Percentiles rank a stretch among this genome's conserved stretches.
These are phyloP conservation scores for Trametes polyzona DNA, from an alignment of 1,284 basidiomycete species.

Conservation along the genomic window DNA sequence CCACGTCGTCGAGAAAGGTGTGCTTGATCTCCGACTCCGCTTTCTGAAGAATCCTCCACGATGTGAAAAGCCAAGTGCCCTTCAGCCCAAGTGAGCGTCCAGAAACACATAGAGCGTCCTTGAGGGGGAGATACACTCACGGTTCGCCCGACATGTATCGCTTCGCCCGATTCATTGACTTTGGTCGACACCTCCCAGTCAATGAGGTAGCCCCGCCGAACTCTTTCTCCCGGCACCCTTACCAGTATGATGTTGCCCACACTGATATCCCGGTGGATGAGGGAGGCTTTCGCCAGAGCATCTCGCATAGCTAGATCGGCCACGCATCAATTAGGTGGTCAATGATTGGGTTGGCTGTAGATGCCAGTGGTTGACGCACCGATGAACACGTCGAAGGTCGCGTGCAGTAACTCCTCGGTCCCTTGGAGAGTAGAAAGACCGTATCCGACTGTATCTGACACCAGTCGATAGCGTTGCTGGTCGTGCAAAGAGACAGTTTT, in stretches of 20 bases:
- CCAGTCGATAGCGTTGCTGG: slow-evolving; percentile 6
- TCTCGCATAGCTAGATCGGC: slow-evolving; percentile 15
- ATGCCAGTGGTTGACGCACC: not conserved
- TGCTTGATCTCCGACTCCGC: not conserved
- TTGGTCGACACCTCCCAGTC: slow-evolving; percentile 16
- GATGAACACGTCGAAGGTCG: slow-evolving; percentile 11
- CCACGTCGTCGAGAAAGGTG: slow-evolving; percentile 18
- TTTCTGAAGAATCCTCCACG: not conserved
- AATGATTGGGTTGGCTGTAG: not conserved
- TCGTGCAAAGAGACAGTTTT: not conserved
- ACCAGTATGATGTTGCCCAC: slow-evolving; percentile 18
- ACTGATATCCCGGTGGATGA: slow-evolving; percentile 18
- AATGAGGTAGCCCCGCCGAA: slow-evolving; percentile 15
- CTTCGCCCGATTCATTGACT: not conserved
- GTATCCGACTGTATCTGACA: slow-evolving; percentile 9
- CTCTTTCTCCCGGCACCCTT: not conserved
- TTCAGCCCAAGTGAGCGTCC: not conserved
- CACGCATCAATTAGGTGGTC: too few species aligned
- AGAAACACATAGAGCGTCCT: not conserved
- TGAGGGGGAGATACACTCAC: not conserved
- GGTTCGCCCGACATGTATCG: too few species aligned
- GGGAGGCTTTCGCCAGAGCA: not conserved
- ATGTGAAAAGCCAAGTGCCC: slow-evolving; percentile 16
- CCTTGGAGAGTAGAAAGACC: not conserved
- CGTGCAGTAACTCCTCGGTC: slow-evolving; percentile 8